Base-by-base conservation (phyloP, 208 protist species). In the Crithidia brevicula region DNA sequence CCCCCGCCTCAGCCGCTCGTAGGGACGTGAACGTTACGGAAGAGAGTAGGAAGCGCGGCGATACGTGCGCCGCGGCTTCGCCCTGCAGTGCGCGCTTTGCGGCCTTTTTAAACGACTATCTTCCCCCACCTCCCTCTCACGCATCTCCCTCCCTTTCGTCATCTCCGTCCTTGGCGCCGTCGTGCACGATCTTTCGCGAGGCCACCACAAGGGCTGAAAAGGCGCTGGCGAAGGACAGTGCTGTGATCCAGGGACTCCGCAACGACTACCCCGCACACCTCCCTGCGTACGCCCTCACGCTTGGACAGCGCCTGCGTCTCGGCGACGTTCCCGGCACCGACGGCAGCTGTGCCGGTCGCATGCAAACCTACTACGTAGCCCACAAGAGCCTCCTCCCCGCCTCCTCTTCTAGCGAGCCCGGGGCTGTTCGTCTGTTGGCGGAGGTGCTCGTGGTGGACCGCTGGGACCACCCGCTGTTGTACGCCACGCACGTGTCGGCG, bases 221-320 rank as follows among this genome's bases (percentile, higher is more conserved):
- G 3, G 9, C 6, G 25, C 25, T 56, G 27, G 9, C 36, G 6
- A n/a, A 16, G 13, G 42, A 30, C 23, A 30, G 16, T 0, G 30
- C 25, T 10, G 40, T 18, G 30, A 46, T 43, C 25, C 56, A 18
- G 13, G 13, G 67, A 8, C 36, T 73, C 34, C 23, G 13, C 8
- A 42, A 2, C 9, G 73, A 79, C 60, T 78, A 81, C 49, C 69
- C 63, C n/a, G 40, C 30, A 15, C 22, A 47, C 52, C 60, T 95
- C 15, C 85, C 89, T 2, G 82, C 89, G 11, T 85, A 86, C 62
- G 71, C 68, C 56, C 67, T 95, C 47, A 95, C 89, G 4, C 53
- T 93, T n/a, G 89, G 89, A 3, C 89, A 95, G 72, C 59, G 69
- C 33, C 61, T 95, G 49, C 65, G 68, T 16, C 76, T 69, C 47